Evolutionary conservation across 169 alveolate species (phyloP), one percentile per base, ranked within the genome.

Genomic region (Theileria annulata): DNA sequence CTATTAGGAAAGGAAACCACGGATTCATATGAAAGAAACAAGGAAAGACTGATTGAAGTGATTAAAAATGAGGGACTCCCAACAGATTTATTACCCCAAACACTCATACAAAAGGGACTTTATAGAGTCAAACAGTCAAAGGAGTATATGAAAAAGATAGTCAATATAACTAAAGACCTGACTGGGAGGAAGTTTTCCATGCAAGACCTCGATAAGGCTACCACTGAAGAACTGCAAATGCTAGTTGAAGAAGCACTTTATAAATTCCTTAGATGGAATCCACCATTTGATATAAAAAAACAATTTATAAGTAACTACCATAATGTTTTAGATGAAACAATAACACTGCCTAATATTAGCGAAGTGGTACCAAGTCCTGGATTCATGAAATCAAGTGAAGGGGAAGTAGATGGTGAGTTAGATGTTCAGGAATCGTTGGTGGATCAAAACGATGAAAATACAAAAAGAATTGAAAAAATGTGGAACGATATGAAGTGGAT

Each of bases 401-500:
- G 19, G 8, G 33, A 67, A n/a, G n/a, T n/a, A n/a, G 78, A 72
- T 13, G 21, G 1, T 51, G 79, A 72, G 0, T 19, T 21, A 28
- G 13, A 49, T 3, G 62, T 28, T 27, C 59, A 51, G 21, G 23
- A 19, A 17, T 12, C 71, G 10, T 62, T 49, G 31, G 63, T 25
- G 4, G 71, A 60, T 56, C 31, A 21, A 58, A 51, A 30, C 33
- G 70, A 60, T 60, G 71, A 58, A 33, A 17, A 49, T 21, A 47
- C 2, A 21, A 33, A 21, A 21, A 35, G 35, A 23, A 19, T 82
- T 25, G 75, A 64, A 15, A 79, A 67, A 62, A 5, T 23, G 23
- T 82, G 89, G 89, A 70, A 82, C 12, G 84, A 71, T n/a, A 59
- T 82, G 47, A 82, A 82, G 77, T 82, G 89, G 89, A 66, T 23